These are phyloP conservation scores for Volvox reticuliferus DNA, from an alignment of 139 green algal species.

Conservation along the genomic window DNA sequence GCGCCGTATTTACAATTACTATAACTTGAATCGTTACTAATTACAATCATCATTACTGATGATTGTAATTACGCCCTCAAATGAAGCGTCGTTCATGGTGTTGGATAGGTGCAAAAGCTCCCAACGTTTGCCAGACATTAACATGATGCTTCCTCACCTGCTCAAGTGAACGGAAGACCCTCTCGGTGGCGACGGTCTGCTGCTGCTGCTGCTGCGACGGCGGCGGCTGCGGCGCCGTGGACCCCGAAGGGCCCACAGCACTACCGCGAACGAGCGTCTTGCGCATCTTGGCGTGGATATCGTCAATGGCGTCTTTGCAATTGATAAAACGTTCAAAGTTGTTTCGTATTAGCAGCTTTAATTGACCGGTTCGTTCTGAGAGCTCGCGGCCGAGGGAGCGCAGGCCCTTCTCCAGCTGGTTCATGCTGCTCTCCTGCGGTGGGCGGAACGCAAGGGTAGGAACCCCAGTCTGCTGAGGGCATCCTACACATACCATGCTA, in stretches of 20 bases:
- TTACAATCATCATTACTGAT: too few species aligned
- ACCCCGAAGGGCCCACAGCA: not conserved
- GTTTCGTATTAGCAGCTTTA: conserved; percentile 84
- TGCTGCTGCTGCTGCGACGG: conserved; percentile 40
- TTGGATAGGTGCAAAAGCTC: too few species aligned
- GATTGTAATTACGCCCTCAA: too few species aligned
- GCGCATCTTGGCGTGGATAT: conserved; percentile 76
- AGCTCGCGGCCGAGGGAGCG: conserved; percentile 74
- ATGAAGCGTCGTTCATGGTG: too few species aligned
- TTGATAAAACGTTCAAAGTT: conserved; percentile 95
- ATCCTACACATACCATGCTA: too few species aligned
- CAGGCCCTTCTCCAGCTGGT: conserved; percentile 73
- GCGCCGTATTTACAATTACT: too few species aligned
- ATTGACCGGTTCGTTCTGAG: conserved; percentile 79
- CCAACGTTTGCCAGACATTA: too few species aligned
- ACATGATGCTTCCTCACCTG: not conserved
- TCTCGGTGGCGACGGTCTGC: conserved; percentile 48
- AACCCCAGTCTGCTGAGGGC: too few species aligned
- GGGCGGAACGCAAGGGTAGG: not conserved
- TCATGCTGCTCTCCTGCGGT: conserved; percentile 62
- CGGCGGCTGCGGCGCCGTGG: not conserved
- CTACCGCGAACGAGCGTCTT: conserved; percentile 55
- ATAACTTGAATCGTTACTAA: too few species aligned
- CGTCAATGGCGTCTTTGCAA: conserved; percentile 92
- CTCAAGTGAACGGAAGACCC: conserved; percentile 48